Conservation (phyloP, 2,329 filamentous ascomycete species). For the Sarocladiaceae sp. region DNA sequence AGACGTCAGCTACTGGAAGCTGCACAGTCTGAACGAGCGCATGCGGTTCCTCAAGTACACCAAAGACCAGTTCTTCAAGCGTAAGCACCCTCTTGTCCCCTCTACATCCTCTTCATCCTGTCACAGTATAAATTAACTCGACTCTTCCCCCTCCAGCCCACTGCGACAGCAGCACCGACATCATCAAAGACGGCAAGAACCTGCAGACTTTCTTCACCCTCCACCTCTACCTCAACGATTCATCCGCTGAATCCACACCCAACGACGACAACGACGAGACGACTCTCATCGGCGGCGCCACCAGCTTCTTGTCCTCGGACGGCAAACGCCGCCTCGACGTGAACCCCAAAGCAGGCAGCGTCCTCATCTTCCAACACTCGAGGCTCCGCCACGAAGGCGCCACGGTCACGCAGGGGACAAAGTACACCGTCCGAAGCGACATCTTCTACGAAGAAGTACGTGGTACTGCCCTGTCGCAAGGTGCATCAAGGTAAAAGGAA, state of each 20-base stretch:
- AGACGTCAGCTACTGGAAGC: constrained; percentile 29
- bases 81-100: constrained; percentile 21
- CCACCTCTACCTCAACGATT: constrained; percentile 41
- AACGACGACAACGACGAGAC: constrained; percentile 13
- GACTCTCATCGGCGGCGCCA: constrained; percentile 45
- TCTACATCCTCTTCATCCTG: background rate
- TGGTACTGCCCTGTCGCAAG: background rate
- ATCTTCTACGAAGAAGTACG: constrained; percentile 40
- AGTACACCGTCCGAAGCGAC: constrained; percentile 52
- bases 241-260: constrained; percentile 13
- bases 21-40: constrained; percentile 58
- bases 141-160: no score
- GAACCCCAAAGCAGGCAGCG: constrained; percentile 49
- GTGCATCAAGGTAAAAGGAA: background rate
- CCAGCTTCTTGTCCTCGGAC: constrained; percentile 43
- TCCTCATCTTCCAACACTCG: constrained; percentile 53
- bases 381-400: constrained; percentile 47
- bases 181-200: constrained; percentile 23
- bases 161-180: background rate
- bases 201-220: constrained; percentile 45
- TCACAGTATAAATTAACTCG: background rate
- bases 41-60: constrained; percentile 71
- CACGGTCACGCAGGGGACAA: constrained; percentile 41
- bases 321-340: constrained; percentile 41
- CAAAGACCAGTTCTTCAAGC: constrained; percentile 65